phyloP scores from a whole-genome alignment of 352 stramenopile species.

The Halophytophthora polymorphica region DNA sequence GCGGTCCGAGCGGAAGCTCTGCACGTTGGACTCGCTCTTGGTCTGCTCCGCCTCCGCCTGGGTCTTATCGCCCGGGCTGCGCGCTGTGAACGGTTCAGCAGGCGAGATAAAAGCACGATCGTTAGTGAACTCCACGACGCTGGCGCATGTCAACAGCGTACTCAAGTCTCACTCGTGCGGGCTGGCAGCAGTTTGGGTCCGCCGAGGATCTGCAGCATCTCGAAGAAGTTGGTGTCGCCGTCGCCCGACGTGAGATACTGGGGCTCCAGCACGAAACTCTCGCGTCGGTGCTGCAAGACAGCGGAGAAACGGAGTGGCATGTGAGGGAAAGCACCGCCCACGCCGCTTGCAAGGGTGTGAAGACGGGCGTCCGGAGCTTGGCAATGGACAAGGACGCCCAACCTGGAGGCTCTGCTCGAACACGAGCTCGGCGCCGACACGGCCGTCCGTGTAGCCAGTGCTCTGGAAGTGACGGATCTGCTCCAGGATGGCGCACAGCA shows the following conservation, averaged over 20 bases:
- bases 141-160: not conserved
- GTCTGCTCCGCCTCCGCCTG: conserved; percentile 49
- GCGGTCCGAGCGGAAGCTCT: conserved; percentile 81
- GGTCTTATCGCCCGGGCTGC: conserved; percentile 45
- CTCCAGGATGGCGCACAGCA: conserved; percentile 88
- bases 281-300: conserved; percentile 34
- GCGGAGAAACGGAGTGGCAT: not conserved
- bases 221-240: conserved; percentile 48
- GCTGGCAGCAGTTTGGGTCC: conserved; percentile 63
- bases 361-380: not conserved
- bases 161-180: conserved; percentile 32
- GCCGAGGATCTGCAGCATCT: conserved; percentile 51
- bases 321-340: not conserved
- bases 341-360: not conserved
- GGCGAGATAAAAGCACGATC: not conserved
- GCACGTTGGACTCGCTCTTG: conserved; percentile 64
- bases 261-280: conserved; percentile 47
- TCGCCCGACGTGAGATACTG: conserved; percentile 40
- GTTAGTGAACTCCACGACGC: not conserved
- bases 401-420: conserved; percentile 64
- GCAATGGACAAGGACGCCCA: not conserved
- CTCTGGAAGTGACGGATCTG: conserved; percentile 91
- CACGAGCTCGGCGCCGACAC: conserved; percentile 61
- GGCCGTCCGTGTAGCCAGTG: conserved; percentile 89
- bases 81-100: conserved; percentile 20